phyloP scores from a whole-genome alignment of 176 grass and related monocot species.

The Olyra latifolia region DNA sequence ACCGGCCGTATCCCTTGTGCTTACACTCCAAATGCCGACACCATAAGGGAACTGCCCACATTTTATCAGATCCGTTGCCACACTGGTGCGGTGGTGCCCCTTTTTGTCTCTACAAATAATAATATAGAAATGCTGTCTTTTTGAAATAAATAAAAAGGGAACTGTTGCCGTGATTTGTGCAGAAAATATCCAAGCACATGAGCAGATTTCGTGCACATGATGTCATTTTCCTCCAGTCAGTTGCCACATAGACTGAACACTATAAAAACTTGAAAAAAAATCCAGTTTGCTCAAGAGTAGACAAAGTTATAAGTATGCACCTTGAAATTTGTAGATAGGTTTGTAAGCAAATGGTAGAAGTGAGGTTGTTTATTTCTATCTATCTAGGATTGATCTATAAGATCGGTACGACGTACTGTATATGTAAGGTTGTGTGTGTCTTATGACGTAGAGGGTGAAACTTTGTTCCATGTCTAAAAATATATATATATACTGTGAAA shows the following conservation, averaged over 20 bases:
- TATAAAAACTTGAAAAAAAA: not conserved
- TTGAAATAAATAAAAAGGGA: too few species aligned
- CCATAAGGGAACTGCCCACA: not conserved
- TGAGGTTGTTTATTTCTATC: too few species aligned
- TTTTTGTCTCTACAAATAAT: not conserved
- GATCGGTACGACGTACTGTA: too few species aligned
- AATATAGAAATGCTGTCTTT: not conserved
- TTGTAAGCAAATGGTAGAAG: too few species aligned
- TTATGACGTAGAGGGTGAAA: too few species aligned
- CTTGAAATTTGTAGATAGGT: too few species aligned
- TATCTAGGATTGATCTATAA: too few species aligned
- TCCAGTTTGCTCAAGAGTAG: not conserved
- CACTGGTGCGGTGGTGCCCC: not conserved
- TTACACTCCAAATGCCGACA: not conserved
- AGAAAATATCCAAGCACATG: not conserved
- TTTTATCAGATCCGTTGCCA: not conserved
- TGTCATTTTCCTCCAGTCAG: constrained; percentile 30
- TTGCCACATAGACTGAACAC: not conserved
- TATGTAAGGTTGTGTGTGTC: too few species aligned
- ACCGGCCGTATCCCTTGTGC: not conserved
- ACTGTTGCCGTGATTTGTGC: not conserved
- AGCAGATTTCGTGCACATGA: constrained; percentile 32
- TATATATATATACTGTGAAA: not conserved
- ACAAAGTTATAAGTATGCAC: not conserved
- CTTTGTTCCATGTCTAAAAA: too few species aligned